These are phyloP conservation scores for Chloroidium sp. DNA, from an alignment of 163 green algal species.

Conservation along the genomic window DNA sequence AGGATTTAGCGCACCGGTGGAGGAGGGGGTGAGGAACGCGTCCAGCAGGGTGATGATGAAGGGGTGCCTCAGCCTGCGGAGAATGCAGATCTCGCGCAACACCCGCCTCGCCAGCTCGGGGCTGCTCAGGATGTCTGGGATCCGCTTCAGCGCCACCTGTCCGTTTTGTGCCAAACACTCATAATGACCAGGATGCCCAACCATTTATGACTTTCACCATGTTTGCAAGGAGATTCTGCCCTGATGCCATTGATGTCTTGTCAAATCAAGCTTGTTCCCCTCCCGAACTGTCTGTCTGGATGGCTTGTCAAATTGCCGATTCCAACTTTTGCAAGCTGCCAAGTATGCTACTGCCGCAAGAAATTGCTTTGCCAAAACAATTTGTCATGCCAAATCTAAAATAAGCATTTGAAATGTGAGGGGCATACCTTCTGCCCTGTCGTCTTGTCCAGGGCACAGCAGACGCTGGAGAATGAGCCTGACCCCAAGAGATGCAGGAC, in stretches of 20 bases:
- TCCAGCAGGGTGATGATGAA: slow-evolving; percentile 72
- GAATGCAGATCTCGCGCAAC: slow-evolving; percentile 86
- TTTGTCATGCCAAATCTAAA: neutral
- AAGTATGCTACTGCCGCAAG: neutral
- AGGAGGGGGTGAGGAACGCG: slow-evolving; percentile 61
- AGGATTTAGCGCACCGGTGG: slow-evolving; percentile 36
- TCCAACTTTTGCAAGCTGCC: neutral
- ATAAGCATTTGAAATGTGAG: neutral
- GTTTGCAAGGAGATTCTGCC: neutral
- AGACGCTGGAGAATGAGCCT: slow-evolving; percentile 65
- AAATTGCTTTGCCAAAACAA: neutral
- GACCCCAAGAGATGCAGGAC: slow-evolving; percentile 55
- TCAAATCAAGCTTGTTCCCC: no score
- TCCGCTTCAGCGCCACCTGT: slow-evolving; percentile 79
- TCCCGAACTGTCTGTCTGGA: no score
- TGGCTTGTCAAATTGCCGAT: neutral
- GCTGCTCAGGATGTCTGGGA: slow-evolving; percentile 74
- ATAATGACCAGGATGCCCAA: neutral
- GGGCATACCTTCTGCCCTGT: slow-evolving; percentile 38
- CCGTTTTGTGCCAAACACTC: no score
- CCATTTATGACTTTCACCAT: neutral
- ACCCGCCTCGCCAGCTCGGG: slow-evolving; percentile 75
- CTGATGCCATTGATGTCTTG: neutral
- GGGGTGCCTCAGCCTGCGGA: slow-evolving; percentile 72
- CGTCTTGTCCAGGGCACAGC: slow-evolving; percentile 46